Percentiles rank a stretch among this genome's conserved stretches.
These are phyloP conservation scores for Nemania abortiva DNA, from an alignment of 2,329 filamentous ascomycete genomes.

Conservation along the genomic window DNA sequence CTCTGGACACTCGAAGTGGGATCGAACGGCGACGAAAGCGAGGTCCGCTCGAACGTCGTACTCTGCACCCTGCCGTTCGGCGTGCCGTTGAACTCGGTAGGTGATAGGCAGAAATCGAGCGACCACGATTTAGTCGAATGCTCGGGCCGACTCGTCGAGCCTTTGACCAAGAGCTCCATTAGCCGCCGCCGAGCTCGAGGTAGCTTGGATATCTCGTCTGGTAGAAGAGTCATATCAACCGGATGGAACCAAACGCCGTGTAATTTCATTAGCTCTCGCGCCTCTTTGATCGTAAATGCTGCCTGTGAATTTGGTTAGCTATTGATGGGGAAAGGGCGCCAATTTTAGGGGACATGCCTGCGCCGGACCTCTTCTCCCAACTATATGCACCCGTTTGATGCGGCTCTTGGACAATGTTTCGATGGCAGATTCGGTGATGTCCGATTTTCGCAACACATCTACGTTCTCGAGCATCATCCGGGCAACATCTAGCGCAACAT, in stretches of 20 bases:
- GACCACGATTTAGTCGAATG: conserved; percentile 78
- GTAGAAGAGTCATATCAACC: conserved; percentile 74
- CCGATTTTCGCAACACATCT: conserved; percentile 80
- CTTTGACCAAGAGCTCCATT: conserved; percentile 84
- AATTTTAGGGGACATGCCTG: conserved; percentile 67
- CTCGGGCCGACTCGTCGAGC: conserved; percentile 65
- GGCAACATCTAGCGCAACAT: conserved; percentile 94
- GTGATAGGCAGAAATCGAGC: conserved; percentile 86
- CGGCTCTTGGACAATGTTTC: conserved; percentile 78
- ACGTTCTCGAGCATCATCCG: conserved; percentile 85
- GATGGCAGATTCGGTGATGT: conserved; percentile 88
- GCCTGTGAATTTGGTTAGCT: conserved; percentile 65
- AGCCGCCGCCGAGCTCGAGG: conserved; percentile 81
- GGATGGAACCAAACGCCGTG: conserved; percentile 77
- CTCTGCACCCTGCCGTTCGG: conserved; percentile 65
- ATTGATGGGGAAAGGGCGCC: background rate
- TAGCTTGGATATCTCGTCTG: conserved; percentile 74
- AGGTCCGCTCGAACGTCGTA: conserved; percentile 75
- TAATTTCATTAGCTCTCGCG: conserved; percentile 87
- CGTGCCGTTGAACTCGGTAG: conserved; percentile 72
- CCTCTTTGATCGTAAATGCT: conserved; percentile 94
- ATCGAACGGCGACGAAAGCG: conserved; percentile 67
- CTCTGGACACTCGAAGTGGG: conserved; percentile 61
- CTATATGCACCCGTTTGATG: conserved; percentile 84
- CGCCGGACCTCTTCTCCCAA: conserved; percentile 88